Evolutionary conservation across 1,284 basidiomycete genomes (phyloP), one percentile per base, ranked within the genome.

Genomic region (Boletus semigastroideus): DNA sequence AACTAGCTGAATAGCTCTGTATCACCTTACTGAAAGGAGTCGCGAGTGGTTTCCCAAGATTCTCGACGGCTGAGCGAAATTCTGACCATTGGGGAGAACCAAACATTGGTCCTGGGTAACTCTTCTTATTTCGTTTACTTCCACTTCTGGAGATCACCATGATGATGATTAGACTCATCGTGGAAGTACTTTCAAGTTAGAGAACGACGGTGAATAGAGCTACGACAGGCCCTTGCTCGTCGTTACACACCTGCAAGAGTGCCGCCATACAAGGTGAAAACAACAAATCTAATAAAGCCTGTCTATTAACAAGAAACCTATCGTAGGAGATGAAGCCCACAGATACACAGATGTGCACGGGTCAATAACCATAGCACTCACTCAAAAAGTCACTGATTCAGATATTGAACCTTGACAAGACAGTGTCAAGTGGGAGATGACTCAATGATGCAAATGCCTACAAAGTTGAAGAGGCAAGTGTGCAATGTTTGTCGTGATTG

Each of bases 381-480:
- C 65, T 64, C 46, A 67, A 53, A 9, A 65, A 61, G 7, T 46
- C 65, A 46, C 58, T 58, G n/a, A 65, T 52, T 25, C 63, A 37
- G 65, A 63, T n/a, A 61, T 49, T 5, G 46, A 51, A 20, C 63
- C 63, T 61, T 67, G 22, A 20, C 0, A 38, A 11, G 27, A 51
- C 30, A 42, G 33, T 11, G 34, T 58, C 40, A 42, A 43, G 28
- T 8, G 6, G n/a, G 14, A 8, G 27, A 41, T 13, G 17, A 5
- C 12, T 28, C 9, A 7, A 31, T n/a, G 40, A 49, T 5, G 12
- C 12, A 19, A 17, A 39, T 16, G n/a, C 59, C 31, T 51, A 62
- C 65, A 45, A 67, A 56, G 39, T 64, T 62, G 31, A 56, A 67
- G 30, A 67, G n/a, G n/a, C n/a, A n/a, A n/a, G n/a, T n/a, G n/a